A percentile compares a stretch with the other conserved stretches of the same genome.
phyloP scores from a whole-genome alignment of 495 filamentous ascomycete genomes.

The Hypoxylon lienhwacheense region DNA sequence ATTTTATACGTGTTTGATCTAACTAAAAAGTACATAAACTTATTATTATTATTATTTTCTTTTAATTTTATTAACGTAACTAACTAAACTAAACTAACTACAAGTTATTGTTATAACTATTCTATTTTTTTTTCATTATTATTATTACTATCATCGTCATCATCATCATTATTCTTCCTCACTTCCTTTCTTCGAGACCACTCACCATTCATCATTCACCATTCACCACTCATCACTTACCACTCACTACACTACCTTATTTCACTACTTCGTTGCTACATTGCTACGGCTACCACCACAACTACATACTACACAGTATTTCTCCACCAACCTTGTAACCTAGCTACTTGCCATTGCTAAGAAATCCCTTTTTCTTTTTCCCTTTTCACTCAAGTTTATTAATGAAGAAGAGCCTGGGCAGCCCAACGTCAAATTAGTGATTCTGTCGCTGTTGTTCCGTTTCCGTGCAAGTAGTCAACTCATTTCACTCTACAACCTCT shows the following conservation, averaged over 20 bases:
- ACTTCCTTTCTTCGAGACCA: too few relatives aligned
- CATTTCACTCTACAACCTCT: conserved; percentile 1
- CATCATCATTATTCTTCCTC: too few relatives aligned
- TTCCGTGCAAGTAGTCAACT: conserved; percentile 8
- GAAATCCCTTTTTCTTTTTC: conserved; percentile 26
- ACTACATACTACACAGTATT: conserved; percentile 24
- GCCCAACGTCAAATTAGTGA: conserved; percentile 13
- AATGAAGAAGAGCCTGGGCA: conserved; percentile 13
- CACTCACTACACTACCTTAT: too few relatives aligned
- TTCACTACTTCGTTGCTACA: too few relatives aligned
- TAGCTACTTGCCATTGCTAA: conserved; percentile 24
- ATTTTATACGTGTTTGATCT: conserved; percentile 29
- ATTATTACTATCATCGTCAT: too few relatives aligned
- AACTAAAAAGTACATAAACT: too few relatives aligned
- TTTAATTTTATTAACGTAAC: conserved; percentile 6
- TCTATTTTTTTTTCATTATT: conserved; percentile 9
- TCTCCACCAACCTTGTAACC: conserved; percentile 21
- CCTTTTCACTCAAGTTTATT: conserved; percentile 18
- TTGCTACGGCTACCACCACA: conserved; percentile 12
- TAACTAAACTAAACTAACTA: too few relatives aligned
- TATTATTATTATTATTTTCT: conserved; percentile 4
- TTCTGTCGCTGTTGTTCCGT: conserved; percentile 8
- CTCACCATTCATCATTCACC: too few relatives aligned
- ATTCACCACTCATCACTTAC: too few relatives aligned
- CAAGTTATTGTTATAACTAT: too few relatives aligned